These are phyloP conservation scores for Thecaphora thlaspeos DNA, from an alignment of 1,284 basidiomycete species.

Conservation along the genomic window DNA sequence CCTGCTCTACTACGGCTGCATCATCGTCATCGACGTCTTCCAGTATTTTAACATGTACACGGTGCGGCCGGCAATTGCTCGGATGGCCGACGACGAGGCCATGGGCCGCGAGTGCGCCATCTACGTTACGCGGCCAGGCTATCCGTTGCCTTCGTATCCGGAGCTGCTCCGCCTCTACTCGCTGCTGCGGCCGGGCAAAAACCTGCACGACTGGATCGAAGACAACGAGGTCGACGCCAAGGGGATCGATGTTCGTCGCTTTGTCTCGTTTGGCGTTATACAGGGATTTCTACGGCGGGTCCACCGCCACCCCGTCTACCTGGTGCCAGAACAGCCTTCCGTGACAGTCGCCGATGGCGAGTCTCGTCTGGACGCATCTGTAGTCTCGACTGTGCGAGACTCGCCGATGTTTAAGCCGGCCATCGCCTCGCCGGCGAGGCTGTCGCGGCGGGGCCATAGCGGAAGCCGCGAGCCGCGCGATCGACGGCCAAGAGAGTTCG, in stretches of 20 bases:
- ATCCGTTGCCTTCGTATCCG: conserved; percentile 39
- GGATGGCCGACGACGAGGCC: conserved; percentile 76
- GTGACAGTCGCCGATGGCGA: conserved; percentile 6
- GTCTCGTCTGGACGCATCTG: conserved; percentile 9
- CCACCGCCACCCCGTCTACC: conserved; percentile 84
- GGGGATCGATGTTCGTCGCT: conserved; percentile 85
- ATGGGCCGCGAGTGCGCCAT: conserved; percentile 83
- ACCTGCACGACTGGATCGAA: conserved; percentile 86
- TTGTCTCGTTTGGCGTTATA: conserved; percentile 98
- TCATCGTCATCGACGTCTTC: conserved; percentile 94
- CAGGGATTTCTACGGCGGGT: conserved; percentile 93
- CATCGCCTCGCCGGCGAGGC: conserved; percentile 4
- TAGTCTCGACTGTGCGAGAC: conserved; percentile 19
- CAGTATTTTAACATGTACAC: conserved; percentile 93
- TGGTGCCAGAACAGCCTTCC: conserved; percentile 3
- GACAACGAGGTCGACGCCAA: conserved; percentile 64
- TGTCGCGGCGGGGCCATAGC: conserved; percentile 15
- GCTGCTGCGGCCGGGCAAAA: conserved; percentile 77
- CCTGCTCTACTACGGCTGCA: conserved; percentile 92
- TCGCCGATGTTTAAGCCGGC: conserved; percentile 17
- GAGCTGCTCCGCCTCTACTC: conserved; percentile 81
- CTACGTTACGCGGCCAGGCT: conserved; percentile 78
- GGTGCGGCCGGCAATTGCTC: conserved; percentile 76
- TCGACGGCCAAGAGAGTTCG: conserved; percentile 23
- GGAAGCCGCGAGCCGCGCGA: conserved; percentile 34